These are phyloP conservation scores for Ophiostoma pallidulum DNA, from an alignment of 2,329 filamentous ascomycete genomes.

Conservation along the genomic window DNA sequence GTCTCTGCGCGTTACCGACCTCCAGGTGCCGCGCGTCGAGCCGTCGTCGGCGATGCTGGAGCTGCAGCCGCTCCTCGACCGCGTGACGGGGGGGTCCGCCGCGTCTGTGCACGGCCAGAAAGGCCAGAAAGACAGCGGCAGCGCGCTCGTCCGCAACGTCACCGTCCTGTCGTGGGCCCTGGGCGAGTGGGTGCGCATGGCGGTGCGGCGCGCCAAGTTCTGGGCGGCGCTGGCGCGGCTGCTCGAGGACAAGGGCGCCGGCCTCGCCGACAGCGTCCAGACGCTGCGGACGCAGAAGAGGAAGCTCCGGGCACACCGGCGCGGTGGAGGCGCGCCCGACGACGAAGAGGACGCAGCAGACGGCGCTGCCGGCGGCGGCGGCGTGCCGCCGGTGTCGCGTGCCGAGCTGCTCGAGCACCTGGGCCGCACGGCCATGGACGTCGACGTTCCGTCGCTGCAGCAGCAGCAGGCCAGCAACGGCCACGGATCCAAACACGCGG, in stretches of 20 bases:
- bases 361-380: slow-evolving; percentile 13
- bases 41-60: slow-evolving; percentile 46
- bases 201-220: slow-evolving; percentile 49
- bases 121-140: too few relatives aligned
- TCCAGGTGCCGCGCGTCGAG: slow-evolving; percentile 48
- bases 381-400: slow-evolving; percentile 21
- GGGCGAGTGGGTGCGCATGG: slow-evolving; percentile 56
- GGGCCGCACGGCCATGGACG: slow-evolving; percentile 42
- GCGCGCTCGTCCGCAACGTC: slow-evolving; percentile 44
- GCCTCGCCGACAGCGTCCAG: slow-evolving; percentile 22
- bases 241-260: slow-evolving; percentile 29
- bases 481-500: neutral
- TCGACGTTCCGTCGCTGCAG: slow-evolving; percentile 34
- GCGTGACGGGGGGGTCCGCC: slow-evolving; percentile 21
- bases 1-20: slow-evolving; percentile 38
- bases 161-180: slow-evolving; percentile 57
- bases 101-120: too few relatives aligned
- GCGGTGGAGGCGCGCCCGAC: slow-evolving; percentile 41
- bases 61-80: slow-evolving; percentile 43
- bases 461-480: slow-evolving; percentile 17
- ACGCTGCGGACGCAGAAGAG: slow-evolving; percentile 21
- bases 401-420: slow-evolving; percentile 45
- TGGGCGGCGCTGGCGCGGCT: slow-evolving; percentile 48
- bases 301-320: slow-evolving; percentile 32
- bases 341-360: slow-evolving; percentile 25